Conservation (phyloP, 2,329 filamentous ascomycete genomes). For the Aspergillus unguis region DNA sequence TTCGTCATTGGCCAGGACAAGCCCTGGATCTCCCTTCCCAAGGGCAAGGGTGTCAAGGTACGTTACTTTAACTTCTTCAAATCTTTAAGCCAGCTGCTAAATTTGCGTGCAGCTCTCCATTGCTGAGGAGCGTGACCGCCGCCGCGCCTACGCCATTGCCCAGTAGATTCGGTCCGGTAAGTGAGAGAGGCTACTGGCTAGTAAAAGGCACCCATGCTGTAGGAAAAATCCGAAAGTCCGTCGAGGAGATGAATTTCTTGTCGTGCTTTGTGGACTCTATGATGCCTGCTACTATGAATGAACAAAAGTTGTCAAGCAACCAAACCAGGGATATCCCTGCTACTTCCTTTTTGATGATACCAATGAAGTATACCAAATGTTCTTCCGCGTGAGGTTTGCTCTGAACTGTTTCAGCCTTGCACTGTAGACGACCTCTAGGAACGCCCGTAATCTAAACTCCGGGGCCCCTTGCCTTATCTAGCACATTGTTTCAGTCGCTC, state of each 20-base stretch:
- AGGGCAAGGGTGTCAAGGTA: slow-evolving; percentile 99
- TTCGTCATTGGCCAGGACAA: slow-evolving; percentile 99
- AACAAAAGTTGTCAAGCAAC: slow-evolving; percentile 18
- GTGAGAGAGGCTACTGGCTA: slow-evolving; percentile 22
- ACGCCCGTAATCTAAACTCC: too few relatives aligned
- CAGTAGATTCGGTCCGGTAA: slow-evolving; percentile 41
- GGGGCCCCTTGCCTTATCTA: too few relatives aligned
- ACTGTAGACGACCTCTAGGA: background rate
- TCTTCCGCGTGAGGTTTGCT: background rate
- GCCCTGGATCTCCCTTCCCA: slow-evolving; percentile 98
- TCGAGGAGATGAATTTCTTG: slow-evolving; percentile 35
- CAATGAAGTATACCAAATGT: slow-evolving; percentile 1
- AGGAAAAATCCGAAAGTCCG: slow-evolving; percentile 23
- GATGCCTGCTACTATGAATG: slow-evolving; percentile 28
- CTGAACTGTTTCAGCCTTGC: too few relatives aligned
- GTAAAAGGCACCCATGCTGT: slow-evolving; percentile 21
- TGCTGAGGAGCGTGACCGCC: slow-evolving; percentile 97
- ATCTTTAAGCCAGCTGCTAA: slow-evolving; percentile 19
- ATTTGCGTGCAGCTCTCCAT: slow-evolving; percentile 68
- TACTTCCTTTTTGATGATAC: slow-evolving; percentile 1
- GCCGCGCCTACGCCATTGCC: slow-evolving; percentile 67
- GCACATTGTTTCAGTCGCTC: too few relatives aligned
- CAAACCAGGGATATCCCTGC: slow-evolving; percentile 3
- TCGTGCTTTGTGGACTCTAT: slow-evolving; percentile 37
- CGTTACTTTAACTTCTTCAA: slow-evolving; percentile 18